Evolutionary conservation across 768 basidiomycete genomes (phyloP), one percentile per base, ranked within the genome.

Genomic region (Leccinum fibrillosum): DNA sequence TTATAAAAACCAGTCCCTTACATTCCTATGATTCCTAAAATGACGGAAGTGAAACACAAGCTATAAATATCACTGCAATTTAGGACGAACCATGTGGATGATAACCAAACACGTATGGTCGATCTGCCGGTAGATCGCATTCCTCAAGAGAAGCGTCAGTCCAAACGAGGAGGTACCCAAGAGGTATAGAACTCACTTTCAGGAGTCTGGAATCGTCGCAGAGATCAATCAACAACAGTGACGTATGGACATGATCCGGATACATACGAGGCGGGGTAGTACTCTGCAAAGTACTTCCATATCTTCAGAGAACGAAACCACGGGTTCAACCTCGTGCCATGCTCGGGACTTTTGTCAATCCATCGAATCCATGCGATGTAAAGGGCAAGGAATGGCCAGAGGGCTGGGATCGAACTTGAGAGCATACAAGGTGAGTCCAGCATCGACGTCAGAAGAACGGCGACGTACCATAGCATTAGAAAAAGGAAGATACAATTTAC

Each of bases 71-170:
- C 35, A 58, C 4, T 17, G 1, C n/a, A 21, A 8, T 21, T 10
- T 32, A 45, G 55, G 49, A 69, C 82, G 34, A 59, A 88, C 95
- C 97, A 74, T 99, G 97, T 17, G 97, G 97, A 73, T 99, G 97
- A 73, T 98, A 98, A 8, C 96, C 97, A 74, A 99, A 99, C 13
- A 99, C 83, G 75, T 99, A 99, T 19, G 92, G 88, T 61, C 94
- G 78, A 71, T 97, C 92, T 11, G 96, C 78, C 1, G 96, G 94
- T 23, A 99, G 80, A 62, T 96, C 92, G 35, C 85, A 88, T 75
- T 93, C 94, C 94, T 70, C 56, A 15, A 21, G 32, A 34, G 15
- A 52, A 5, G 1, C 0, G 37, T 52, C 9, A 54, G 17, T 15
- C 35, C 1, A 34, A 15, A 48, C 5, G 12, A 25, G 3, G 13